Conservation (phyloP, 2,329 filamentous ascomycete genomes). For the Orbilia javanica region DNA sequence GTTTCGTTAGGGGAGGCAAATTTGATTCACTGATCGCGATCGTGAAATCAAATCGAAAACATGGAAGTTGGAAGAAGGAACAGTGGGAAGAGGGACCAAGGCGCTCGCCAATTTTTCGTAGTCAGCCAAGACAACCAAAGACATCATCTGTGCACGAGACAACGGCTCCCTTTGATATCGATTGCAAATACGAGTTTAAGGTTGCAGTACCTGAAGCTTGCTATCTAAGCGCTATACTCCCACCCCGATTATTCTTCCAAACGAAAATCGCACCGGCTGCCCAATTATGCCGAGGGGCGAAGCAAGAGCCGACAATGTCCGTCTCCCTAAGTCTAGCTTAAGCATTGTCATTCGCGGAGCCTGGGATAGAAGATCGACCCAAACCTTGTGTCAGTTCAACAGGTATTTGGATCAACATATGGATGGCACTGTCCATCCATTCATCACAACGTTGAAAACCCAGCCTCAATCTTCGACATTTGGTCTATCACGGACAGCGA, state of each 20-base stretch:
- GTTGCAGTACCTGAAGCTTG: conserved; percentile 17
- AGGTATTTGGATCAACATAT: neutral
- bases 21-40: conserved; percentile 10
- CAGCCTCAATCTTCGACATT: neutral
- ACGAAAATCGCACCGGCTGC: neutral
- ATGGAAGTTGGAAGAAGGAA: conserved; percentile 8
- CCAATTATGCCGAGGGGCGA: conserved; percentile 1
- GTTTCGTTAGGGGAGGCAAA: conserved; percentile 12
- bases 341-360: neutral
- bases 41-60: neutral
- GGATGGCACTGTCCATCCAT: no score
- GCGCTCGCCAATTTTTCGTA: neutral
- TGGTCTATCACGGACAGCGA: conserved; percentile 9
- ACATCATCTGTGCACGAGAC: conserved; percentile 34
- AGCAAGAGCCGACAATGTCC: conserved; percentile 8
- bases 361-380: neutral
- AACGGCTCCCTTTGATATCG: neutral
- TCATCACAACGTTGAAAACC: neutral
- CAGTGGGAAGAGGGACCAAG: no score
- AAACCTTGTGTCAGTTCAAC: conserved; percentile 5
- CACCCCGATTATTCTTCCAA: neutral
- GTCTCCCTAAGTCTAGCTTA: neutral
- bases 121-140: conserved; percentile 18
- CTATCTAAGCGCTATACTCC: conserved; percentile 16
- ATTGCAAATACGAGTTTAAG: conserved; percentile 21